These are phyloP conservation scores for Fusarium zealandicum DNA, from an alignment of 2,329 filamentous ascomycete genomes.

Conservation along the genomic window DNA sequence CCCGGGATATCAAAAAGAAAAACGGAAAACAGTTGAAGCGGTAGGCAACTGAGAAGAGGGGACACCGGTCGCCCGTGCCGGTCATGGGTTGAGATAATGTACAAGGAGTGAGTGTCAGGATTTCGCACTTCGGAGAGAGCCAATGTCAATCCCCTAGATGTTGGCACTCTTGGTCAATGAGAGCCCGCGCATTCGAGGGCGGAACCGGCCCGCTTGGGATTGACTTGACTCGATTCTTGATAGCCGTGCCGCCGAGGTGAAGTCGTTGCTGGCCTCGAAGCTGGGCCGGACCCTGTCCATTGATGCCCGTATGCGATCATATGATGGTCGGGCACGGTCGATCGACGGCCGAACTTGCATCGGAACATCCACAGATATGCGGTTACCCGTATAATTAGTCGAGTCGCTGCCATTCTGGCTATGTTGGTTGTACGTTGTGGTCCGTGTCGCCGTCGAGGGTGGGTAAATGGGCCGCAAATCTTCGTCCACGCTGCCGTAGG, in stretches of 20 bases:
- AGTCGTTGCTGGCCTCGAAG: conserved; percentile 88
- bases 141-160: conserved; percentile 38
- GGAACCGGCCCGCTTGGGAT: conserved; percentile 50
- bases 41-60: conserved; percentile 36
- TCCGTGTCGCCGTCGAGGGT: conserved; percentile 81
- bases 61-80: conserved; percentile 14
- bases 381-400: conserved; percentile 82
- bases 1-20: conserved; percentile 48
- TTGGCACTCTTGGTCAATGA: conserved; percentile 53
- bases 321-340: conserved; percentile 80
- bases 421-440: conserved; percentile 75
- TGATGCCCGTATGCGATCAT: conserved; percentile 83
- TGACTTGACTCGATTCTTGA: conserved; percentile 81
- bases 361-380: conserved; percentile 64
- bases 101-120: conserved; percentile 38
- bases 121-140: conserved; percentile 24
- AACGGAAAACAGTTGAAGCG: conserved; percentile 37
- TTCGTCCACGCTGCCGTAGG: conserved; percentile 76
- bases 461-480: conserved; percentile 93
- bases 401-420: conserved; percentile 94
- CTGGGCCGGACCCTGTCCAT: conserved; percentile 86
- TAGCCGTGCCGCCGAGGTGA: conserved; percentile 87
- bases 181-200: conserved; percentile 51
- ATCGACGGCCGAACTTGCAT: conserved; percentile 60
- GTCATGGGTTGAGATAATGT: conserved; percentile 41